Base-by-base conservation (phyloP, 1,284 basidiomycete species). In the Taiwanofungus camphoratus region DNA sequence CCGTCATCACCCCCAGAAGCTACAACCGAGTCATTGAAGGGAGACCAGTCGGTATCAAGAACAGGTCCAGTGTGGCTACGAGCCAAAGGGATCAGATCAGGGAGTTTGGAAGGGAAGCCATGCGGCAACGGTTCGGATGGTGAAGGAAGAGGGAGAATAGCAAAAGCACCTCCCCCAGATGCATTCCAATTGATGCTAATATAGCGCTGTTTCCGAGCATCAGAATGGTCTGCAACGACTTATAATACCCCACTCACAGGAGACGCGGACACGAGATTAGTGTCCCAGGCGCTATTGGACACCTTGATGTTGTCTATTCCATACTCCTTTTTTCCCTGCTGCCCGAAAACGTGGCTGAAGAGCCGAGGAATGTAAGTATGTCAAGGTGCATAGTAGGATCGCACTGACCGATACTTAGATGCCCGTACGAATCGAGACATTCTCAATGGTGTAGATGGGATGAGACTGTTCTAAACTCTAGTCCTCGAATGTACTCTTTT, bases 11-110 rank as follows among this genome's bases (percentile, higher is more conserved):
- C 91, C 12, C 77, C 89, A 1, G 90, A 94, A 3, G 88, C 93
- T 51, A 97, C 86, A 57, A 96, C 73, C 13, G 78, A 73, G 66
- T 98, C 94, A 61, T 94, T 85, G 63, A 96, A 93, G 1, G 94
- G 94, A 1, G 88, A 92, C 90, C 93, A 99, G 55, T 91, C 90
- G 0, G 95, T 98, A 66, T 98, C 95, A 39, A 98, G 85, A n/a
- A 92, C 89, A 26, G 87, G 69, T 0, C 82, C 88, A 5, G 84
- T 84, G 63, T 89, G 85, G 23, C 85, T 88, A 45, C 95, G 84
- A 19, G 92, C 92, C 37, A 99, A 79, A 1, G 95, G 95, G 42
- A 97, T 79, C 55, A 88, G 78, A 60, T 99, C 95, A 3, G 93
- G 94, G 23, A 98, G 77, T 66, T 94, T 93, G 60, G 76, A 73